These are phyloP conservation scores for Davidsoniella virescens DNA, from an alignment of 2,329 filamentous ascomycete genomes.

Conservation along the genomic window DNA sequence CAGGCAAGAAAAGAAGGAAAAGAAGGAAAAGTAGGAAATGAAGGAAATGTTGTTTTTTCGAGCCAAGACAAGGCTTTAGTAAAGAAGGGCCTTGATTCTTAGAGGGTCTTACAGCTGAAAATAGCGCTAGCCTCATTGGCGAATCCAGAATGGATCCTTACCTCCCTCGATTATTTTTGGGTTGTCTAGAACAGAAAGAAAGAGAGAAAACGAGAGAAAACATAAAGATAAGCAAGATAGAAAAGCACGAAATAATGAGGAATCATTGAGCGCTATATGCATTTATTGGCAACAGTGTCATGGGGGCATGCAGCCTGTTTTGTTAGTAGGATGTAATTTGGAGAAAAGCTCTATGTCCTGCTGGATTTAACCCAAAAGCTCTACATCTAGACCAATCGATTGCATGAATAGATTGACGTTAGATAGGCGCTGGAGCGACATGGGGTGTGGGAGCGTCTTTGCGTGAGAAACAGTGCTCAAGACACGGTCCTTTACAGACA, in stretches of 20 bases:
- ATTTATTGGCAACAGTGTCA: too few species aligned
- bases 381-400: constrained; percentile 95
- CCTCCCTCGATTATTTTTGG: neutral
- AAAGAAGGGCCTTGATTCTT: constrained; percentile 10
- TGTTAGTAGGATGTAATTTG: neutral
- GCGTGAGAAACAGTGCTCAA: constrained; percentile 85
- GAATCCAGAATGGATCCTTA: neutral
- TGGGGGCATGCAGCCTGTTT: too few species aligned
- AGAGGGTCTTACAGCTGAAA: constrained; percentile 13
- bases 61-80: constrained; percentile 8
- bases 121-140: constrained; percentile 9
- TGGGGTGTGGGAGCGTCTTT: constrained; percentile 75
- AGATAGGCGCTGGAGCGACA: constrained; percentile 66
- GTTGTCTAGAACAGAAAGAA: neutral
- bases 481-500: constrained; percentile 93
- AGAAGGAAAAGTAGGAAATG: neutral
- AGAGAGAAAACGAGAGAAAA: constrained; percentile 1
- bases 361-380: constrained; percentile 31
- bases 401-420: constrained; percentile 98
- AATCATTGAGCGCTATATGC: neutral
- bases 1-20: neutral
- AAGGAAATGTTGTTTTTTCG: neutral
- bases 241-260: constrained; percentile 2
- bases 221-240: constrained; percentile 3
- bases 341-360: neutral